Percentiles rank a stretch among this genome's conserved stretches.
phyloP scores from a whole-genome alignment of 306 rosid genomes.

The Vigna reflexopilosa region DNA sequence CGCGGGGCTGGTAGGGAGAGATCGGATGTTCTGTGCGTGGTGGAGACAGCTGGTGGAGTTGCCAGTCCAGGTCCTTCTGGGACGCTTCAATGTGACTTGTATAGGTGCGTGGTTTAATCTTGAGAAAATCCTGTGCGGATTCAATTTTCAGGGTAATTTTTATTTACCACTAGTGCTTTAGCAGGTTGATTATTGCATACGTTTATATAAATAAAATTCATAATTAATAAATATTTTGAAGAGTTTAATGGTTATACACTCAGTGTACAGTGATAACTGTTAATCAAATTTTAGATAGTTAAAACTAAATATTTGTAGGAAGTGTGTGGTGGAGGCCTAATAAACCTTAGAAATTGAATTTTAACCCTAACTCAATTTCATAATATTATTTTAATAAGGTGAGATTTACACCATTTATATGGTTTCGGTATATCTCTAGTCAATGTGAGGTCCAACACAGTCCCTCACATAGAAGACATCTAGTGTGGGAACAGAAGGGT shows the following conservation, averaged over 20 bases:
- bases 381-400: too few relatives aligned
- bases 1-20: slow-evolving; percentile 49
- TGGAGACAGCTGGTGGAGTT: slow-evolving; percentile 94
- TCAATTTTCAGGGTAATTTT: not conserved
- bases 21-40: slow-evolving; percentile 62
- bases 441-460: too few relatives aligned
- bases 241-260: not conserved
- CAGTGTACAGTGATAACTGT: not conserved
- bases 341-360: too few relatives aligned
- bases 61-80: slow-evolving; percentile 98
- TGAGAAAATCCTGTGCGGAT: not conserved
- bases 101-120: slow-evolving; percentile 54
- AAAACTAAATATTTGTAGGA: too few relatives aligned
- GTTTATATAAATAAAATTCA: not conserved
- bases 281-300: not conserved
- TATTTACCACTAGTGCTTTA: not conserved
- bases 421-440: too few relatives aligned
- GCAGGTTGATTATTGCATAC: not conserved
- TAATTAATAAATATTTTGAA: not conserved
- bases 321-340: too few relatives aligned
- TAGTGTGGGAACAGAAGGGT: too few relatives aligned
- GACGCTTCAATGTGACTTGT: slow-evolving; percentile 92
- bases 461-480: too few relatives aligned
- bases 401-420: too few relatives aligned
- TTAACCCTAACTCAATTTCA: too few relatives aligned